A percentile compares a stretch with the other conserved stretches of the same genome.
Conservation (phyloP, 1,284 basidiomycete genomes). For the Coniophora puteana region DNA sequence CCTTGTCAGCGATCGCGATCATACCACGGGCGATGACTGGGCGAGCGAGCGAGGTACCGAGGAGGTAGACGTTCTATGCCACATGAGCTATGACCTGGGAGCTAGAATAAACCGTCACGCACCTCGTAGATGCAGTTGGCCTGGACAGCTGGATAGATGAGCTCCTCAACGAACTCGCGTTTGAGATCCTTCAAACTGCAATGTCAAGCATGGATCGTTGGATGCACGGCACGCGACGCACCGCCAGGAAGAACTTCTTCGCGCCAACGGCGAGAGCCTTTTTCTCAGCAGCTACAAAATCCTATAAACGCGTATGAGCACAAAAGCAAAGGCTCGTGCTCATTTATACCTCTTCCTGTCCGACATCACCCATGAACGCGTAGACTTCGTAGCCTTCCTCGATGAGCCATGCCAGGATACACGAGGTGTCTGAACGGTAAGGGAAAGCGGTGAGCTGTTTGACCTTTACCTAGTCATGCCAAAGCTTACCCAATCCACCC, state of each 20-base stretch:
- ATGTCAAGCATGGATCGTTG: neutral
- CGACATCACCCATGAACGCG: conserved; percentile 99
- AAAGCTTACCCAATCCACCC: conserved; percentile 86
- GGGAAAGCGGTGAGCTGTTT: conserved; percentile 7
- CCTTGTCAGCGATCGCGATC: conserved; percentile 90
- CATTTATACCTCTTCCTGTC: conserved; percentile 88
- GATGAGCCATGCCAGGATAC: conserved; percentile 96
- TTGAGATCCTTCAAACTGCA: conserved; percentile 73
- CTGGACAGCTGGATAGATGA: conserved; percentile 98
- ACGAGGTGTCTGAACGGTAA: conserved; percentile 76
- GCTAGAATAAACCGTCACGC: conserved; percentile 8
- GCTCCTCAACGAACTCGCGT: conserved; percentile 93
- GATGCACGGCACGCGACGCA: conserved; percentile 23
- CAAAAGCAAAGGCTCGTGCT: too few species aligned
- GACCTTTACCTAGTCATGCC: neutral
- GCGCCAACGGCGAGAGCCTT: conserved; percentile 95
- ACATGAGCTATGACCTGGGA: neutral
- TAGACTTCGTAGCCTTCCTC: conserved; percentile 97
- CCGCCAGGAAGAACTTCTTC: conserved; percentile 92
- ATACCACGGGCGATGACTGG: conserved; percentile 99
- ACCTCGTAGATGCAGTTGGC: conserved; percentile 99
- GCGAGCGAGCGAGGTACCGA: conserved; percentile 96
- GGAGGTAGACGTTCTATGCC: conserved; percentile 87
- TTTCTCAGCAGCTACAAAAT: conserved; percentile 89
- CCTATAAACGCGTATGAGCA: conserved; percentile 40